phyloP scores from a whole-genome alignment of 257 asterid species.

The Euphrasia confusa region DNA sequence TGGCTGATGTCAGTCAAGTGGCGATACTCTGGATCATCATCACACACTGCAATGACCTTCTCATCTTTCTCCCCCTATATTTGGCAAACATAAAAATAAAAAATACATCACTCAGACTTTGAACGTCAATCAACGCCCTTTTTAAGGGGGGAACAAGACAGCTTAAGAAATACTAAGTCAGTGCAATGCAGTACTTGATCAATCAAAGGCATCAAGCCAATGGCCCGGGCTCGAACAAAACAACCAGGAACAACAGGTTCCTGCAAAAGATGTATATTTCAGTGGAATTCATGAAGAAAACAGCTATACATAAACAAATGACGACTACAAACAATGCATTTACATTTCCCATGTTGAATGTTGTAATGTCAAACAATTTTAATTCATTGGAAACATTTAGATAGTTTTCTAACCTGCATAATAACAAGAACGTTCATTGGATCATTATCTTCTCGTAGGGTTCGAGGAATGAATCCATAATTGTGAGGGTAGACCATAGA shows the following conservation, averaged over 20 bases:
- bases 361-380: neutral
- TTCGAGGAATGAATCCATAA: constrained; percentile 93
- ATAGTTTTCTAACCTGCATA: constrained; percentile 62
- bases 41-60: constrained; percentile 93
- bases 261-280: constrained; percentile 30
- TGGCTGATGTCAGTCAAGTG: constrained; percentile 86
- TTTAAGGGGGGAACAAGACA: neutral
- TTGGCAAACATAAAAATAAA: neutral
- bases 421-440: constrained; percentile 93
- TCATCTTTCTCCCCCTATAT: constrained; percentile 89
- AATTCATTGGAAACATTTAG: neutral
- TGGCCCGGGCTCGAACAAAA: constrained; percentile 94
- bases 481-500: constrained; percentile 97
- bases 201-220: constrained; percentile 96
- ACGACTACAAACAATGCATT: neutral
- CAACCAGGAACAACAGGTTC: constrained; percentile 92
- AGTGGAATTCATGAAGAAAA: neutral
- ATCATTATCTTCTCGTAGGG: constrained; percentile 91
- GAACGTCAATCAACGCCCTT: neutral
- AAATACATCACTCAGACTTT: too few relatives aligned
- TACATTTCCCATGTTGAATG: neutral
- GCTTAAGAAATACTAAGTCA: neutral
- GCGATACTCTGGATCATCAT: constrained; percentile 93
- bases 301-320: neutral
- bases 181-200: constrained; percentile 52